A percentile compares a stretch with the other conserved stretches of the same genome.
Evolutionary conservation across 2,329 filamentous ascomycete genomes (phyloP).

Genomic region (Diaporthe destruens): DNA sequence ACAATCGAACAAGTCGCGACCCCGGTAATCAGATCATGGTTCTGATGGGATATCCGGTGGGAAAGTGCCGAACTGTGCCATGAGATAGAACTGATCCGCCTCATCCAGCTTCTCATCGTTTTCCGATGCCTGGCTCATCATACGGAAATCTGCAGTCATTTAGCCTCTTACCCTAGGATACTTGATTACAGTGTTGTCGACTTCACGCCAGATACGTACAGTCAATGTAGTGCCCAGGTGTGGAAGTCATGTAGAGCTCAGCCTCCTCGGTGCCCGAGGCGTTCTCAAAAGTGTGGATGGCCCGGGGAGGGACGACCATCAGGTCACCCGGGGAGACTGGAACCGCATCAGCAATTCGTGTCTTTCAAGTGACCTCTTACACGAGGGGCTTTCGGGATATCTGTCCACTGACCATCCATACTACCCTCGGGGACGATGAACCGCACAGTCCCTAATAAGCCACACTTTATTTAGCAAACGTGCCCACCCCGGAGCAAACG

Average conservation of each 20-base stretch:
- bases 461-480: neutral
- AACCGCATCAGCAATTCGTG: slow-evolving; percentile 44
- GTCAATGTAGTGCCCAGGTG: slow-evolving; percentile 54
- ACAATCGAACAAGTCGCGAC: too few species aligned
- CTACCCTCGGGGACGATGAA: slow-evolving; percentile 51
- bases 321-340: slow-evolving; percentile 47
- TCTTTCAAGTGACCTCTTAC: neutral
- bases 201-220: slow-evolving; percentile 47
- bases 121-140: slow-evolving; percentile 49
- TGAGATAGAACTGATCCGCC: slow-evolving; percentile 49
- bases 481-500: neutral
- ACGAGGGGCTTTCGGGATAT: neutral
- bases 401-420: neutral
- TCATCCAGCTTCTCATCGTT: slow-evolving; percentile 47
- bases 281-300: slow-evolving; percentile 53
- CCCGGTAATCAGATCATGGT: neutral
- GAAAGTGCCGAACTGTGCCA: slow-evolving; percentile 54
- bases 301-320: slow-evolving; percentile 53
- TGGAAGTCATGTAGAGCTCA: slow-evolving; percentile 55
- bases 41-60: slow-evolving; percentile 46
- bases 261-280: slow-evolving; percentile 50
- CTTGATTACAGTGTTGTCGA: neutral
- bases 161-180: neutral
- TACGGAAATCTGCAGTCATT: slow-evolving; percentile 51
- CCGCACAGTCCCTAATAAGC: slow-evolving; percentile 47